Evolutionary conservation across 352 stramenopile genomes (phyloP).

Genomic region (Achlya hypogyna): DNA sequence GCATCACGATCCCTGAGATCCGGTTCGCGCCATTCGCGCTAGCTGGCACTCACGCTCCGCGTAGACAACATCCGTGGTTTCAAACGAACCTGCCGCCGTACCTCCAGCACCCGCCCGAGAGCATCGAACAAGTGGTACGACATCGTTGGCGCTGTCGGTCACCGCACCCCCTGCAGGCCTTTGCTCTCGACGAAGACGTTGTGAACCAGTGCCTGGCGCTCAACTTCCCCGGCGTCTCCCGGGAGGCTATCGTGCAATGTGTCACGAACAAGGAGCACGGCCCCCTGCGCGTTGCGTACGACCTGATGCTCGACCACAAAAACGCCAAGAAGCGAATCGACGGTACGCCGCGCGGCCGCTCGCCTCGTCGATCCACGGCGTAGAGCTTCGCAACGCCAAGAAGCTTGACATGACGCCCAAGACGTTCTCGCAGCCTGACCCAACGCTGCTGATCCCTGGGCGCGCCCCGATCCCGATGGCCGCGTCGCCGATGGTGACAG

Average conservation of each 20-base stretch:
- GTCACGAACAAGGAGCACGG: constrained; percentile 52
- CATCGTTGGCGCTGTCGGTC: constrained; percentile 16
- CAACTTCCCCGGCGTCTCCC: constrained; percentile 37
- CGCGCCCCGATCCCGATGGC: constrained; percentile 73
- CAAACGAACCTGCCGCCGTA: constrained; percentile 97
- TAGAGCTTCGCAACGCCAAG: constrained; percentile 67
- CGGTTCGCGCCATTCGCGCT: constrained; percentile 28
- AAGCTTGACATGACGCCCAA: constrained; percentile 64
- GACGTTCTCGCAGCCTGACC: constrained; percentile 60
- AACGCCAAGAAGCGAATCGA: constrained; percentile 91
- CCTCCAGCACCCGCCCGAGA: constrained; percentile 91
- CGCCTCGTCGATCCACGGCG: not conserved
- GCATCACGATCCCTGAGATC: constrained; percentile 98
- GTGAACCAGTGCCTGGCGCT: constrained; percentile 46
- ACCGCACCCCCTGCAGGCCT: constrained; percentile 30
- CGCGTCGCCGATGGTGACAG: constrained; percentile 61
- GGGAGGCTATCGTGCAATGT: constrained; percentile 42
- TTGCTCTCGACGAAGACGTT: constrained; percentile 76
- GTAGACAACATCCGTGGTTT: constrained; percentile 95
- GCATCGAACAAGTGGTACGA: constrained; percentile 92
- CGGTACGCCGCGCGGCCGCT: constrained; percentile 26
- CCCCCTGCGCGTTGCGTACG: constrained; percentile 91
- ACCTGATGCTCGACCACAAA: constrained; percentile 97
- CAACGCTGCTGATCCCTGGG: constrained; percentile 55
- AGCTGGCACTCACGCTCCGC: not conserved